Conservation (phyloP, 176 grass and related monocot species). For the Aegilops tauschii region DNA sequence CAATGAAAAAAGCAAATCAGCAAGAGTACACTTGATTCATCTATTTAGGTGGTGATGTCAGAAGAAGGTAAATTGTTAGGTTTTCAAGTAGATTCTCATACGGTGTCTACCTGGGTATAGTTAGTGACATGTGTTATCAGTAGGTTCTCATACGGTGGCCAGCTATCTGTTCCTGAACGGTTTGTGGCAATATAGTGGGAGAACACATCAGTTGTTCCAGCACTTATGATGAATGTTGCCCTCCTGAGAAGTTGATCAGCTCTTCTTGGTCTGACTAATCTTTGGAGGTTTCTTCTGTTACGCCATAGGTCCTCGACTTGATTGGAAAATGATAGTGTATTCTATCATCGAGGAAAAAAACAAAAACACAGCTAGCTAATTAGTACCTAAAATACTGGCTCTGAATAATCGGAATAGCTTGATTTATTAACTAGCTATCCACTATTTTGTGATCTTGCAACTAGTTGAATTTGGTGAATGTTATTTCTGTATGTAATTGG, state of each 20-base stretch:
- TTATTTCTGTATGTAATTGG: too few species aligned
- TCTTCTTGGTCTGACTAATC: slow-evolving; percentile 26
- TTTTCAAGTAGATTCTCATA: slow-evolving; percentile 27
- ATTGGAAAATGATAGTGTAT: slow-evolving; percentile 47
- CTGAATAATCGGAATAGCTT: not conserved
- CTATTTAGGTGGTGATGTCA: slow-evolving; percentile 70
- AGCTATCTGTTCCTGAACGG: slow-evolving; percentile 19
- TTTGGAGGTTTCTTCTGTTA: slow-evolving; percentile 44
- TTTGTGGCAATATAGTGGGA: slow-evolving; percentile 31
- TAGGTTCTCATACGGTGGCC: slow-evolving; percentile 34
- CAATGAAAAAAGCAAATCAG: too few species aligned
- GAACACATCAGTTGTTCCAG: slow-evolving; percentile 56
- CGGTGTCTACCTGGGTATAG: too few species aligned
- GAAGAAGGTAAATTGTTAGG: slow-evolving; percentile 75
- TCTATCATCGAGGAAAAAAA: slow-evolving; percentile 20
- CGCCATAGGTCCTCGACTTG: slow-evolving; percentile 49
- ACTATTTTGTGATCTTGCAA: too few species aligned
- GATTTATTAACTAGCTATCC: not conserved
- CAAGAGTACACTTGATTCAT: not conserved
- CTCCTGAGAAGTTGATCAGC: slow-evolving; percentile 47
- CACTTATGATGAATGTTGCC: slow-evolving; percentile 47
- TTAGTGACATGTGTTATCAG: slow-evolving; percentile 2
- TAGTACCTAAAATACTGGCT: not conserved
- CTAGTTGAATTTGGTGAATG: too few species aligned
- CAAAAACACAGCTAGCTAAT: not conserved